phyloP scores from a whole-genome alignment of 2,329 filamentous ascomycete species.

The Penicillium paneum region DNA sequence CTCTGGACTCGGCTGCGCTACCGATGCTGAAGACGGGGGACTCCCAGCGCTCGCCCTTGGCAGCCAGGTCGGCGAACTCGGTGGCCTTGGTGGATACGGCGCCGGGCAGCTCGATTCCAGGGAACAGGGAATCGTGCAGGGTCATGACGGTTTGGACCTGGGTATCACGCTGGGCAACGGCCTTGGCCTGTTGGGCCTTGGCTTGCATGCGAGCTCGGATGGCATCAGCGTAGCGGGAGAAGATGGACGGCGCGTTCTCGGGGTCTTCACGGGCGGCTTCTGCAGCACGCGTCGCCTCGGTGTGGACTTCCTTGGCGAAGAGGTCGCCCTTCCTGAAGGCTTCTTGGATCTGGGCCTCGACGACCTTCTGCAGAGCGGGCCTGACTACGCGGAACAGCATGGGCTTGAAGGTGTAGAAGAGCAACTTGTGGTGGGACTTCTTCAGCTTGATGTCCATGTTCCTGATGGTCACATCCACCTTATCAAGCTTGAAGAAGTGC shows the following conservation, averaged over 20 bases:
- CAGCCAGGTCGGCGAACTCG: conserved; percentile 83
- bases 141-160: conserved; percentile 82
- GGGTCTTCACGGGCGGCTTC: conserved; percentile 66
- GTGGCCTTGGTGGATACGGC: conserved; percentile 92
- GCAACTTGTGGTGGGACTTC: conserved; percentile 90
- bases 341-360: conserved; percentile 86
- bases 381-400: conserved; percentile 78
- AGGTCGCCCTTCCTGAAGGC: conserved; percentile 72
- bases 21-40: conserved; percentile 91
- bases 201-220: conserved; percentile 70
- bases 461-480: conserved; percentile 77
- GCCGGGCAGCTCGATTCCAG: conserved; percentile 76
- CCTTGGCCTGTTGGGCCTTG: conserved; percentile 73
- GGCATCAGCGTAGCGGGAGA: conserved; percentile 76
- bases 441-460: conserved; percentile 83
- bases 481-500: conserved; percentile 93
- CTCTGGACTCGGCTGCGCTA: conserved; percentile 65
- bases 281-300: conserved; percentile 72
- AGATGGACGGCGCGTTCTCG: conserved; percentile 74
- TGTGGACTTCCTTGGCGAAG: conserved; percentile 72
- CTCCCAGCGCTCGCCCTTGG: conserved; percentile 90
- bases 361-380: conserved; percentile 77
- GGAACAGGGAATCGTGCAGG: conserved; percentile 88
- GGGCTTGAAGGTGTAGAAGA: conserved; percentile 84
- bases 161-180: conserved; percentile 57